Conservation (phyloP, 2,329 filamentous ascomycete genomes). For the Zasmidium cellare region DNA sequence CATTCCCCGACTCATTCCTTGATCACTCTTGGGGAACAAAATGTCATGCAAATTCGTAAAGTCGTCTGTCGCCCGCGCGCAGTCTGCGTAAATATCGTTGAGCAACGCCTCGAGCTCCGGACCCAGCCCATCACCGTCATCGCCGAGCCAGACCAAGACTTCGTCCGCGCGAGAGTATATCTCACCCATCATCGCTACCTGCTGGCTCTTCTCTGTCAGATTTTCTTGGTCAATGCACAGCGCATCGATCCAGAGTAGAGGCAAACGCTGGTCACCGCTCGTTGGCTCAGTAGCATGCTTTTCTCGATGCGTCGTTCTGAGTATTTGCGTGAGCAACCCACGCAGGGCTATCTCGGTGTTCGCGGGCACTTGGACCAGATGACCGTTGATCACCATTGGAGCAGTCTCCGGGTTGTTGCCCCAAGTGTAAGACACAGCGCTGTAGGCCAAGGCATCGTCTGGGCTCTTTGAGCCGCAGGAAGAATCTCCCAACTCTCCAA, state of each 20-base stretch:
- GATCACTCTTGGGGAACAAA: neutral
- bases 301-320: neutral
- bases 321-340: neutral
- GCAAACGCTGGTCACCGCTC: no score
- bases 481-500: neutral
- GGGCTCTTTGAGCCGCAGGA: neutral
- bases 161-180: constrained; percentile 27
- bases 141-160: constrained; percentile 24
- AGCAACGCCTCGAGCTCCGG: neutral
- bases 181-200: constrained; percentile 35
- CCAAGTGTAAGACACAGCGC: neutral
- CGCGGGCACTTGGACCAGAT: neutral
- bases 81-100: neutral
- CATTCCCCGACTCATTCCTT: neutral
- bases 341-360: neutral
- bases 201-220: constrained; percentile 26
- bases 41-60: neutral
- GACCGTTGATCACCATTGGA: neutral
- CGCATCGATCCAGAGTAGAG: constrained; percentile 16
- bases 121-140: constrained; percentile 10
- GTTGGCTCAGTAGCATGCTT: neutral
- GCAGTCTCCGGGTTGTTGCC: neutral
- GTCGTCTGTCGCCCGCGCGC: neutral
- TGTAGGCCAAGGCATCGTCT: neutral
- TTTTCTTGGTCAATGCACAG: constrained; percentile 35